Percentiles rank a stretch among this genome's conserved stretches.
Conservation (phyloP, 495 filamentous ascomycete genomes). For the Tuber magnatum region DNA sequence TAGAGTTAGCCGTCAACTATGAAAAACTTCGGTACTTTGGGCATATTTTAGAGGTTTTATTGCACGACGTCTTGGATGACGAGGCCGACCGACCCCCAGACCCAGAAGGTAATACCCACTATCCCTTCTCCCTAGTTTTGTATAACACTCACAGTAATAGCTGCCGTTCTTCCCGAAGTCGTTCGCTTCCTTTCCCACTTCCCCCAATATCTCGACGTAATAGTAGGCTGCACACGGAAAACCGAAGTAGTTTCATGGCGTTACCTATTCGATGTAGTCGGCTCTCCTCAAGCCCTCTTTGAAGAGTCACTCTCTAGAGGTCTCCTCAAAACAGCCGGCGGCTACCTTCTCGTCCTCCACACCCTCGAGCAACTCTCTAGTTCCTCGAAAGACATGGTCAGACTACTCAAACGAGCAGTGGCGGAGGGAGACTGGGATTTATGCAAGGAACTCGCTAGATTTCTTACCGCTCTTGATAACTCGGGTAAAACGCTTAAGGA, state of each 20-base stretch:
- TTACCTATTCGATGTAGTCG: constrained; percentile 82
- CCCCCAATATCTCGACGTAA: constrained; percentile 81
- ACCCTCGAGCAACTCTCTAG: constrained; percentile 79
- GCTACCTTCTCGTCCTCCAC: constrained; percentile 92
- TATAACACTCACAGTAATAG: constrained; percentile 19
- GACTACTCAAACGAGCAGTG: constrained; percentile 73
- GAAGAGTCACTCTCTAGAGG: constrained; percentile 79
- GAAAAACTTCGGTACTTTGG: constrained; percentile 69
- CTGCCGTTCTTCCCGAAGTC: constrained; percentile 75
- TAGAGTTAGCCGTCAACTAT: constrained; percentile 60
- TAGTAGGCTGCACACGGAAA: constrained; percentile 96
- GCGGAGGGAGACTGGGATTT: constrained; percentile 89
- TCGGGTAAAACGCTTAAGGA: constrained; percentile 73
- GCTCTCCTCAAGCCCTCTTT: constrained; percentile 81
- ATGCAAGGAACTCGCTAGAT: constrained; percentile 88
- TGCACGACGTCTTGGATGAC: constrained; percentile 89
- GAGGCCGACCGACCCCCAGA: constrained; percentile 74
- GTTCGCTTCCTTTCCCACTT: constrained; percentile 86
- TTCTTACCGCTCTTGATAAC: constrained; percentile 84
- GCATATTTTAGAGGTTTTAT: constrained; percentile 83
- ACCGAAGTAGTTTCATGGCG: constrained; percentile 94
- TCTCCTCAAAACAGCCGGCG: constrained; percentile 89
- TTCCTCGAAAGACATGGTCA: constrained; percentile 70
- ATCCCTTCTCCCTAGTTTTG: neutral
- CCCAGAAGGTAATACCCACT: constrained; percentile 40